phyloP scores from a whole-genome alignment of 192 early-diverging fungal genomes.

The Podila minutissima region DNA sequence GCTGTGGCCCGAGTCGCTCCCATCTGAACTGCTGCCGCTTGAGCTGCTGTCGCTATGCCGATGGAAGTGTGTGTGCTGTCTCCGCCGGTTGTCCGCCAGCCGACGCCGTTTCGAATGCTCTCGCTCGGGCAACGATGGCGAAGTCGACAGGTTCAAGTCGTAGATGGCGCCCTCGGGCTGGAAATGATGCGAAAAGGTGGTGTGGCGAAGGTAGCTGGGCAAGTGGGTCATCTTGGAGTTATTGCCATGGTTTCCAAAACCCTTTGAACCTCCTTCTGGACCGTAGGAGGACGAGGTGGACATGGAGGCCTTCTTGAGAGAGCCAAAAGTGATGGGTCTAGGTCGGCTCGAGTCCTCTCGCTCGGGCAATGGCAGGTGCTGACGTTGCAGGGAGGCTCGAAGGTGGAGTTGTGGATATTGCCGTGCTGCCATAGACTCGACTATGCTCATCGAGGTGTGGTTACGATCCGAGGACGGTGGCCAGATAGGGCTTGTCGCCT shows the following conservation, averaged over 20 bases:
- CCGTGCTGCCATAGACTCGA: background rate
- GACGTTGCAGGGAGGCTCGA: background rate
- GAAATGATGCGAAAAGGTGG: slow-evolving; percentile 42
- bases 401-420: slow-evolving; percentile 18
- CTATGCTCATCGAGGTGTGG: slow-evolving; percentile 7
- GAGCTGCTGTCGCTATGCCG: slow-evolving; percentile 26
- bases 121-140: slow-evolving; percentile 1
- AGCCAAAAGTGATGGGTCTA: slow-evolving; percentile 40
- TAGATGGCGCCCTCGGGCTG: slow-evolving; percentile 19
- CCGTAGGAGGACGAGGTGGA: slow-evolving; percentile 4
- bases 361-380: slow-evolving; percentile 19
- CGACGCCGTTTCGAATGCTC: slow-evolving; percentile 35
- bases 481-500: background rate
- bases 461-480: slow-evolving; percentile 6
- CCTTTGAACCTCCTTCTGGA: background rate
- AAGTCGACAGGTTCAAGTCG: slow-evolving; percentile 1
- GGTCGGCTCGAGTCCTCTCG: slow-evolving; percentile 32
- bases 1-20: slow-evolving; percentile 28
- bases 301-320: slow-evolving; percentile 45
- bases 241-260: slow-evolving; percentile 1
- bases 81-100: background rate
- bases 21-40: slow-evolving; percentile 18
- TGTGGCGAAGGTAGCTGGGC: slow-evolving; percentile 34
- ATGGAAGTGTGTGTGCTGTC: slow-evolving; percentile 8
- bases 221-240: slow-evolving; percentile 26